Evolutionary conservation across 768 basidiomycete genomes (phyloP).

Genomic region (Rhodocollybia butyracea): DNA sequence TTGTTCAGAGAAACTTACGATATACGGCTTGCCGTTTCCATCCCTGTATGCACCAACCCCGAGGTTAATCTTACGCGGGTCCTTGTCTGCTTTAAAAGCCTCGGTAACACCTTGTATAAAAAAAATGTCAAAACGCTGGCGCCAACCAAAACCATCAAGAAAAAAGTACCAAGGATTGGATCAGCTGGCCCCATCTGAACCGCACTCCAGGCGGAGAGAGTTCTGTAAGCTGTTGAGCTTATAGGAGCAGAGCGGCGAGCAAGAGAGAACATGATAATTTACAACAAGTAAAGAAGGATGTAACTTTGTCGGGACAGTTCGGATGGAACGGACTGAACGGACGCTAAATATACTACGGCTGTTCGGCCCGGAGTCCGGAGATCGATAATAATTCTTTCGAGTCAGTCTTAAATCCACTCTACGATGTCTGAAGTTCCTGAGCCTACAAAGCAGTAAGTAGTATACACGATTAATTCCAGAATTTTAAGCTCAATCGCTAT

Average conservation of each 20-base stretch:
- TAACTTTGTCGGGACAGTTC: neutral
- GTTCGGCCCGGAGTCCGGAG: neutral
- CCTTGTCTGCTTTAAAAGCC: constrained; percentile 94
- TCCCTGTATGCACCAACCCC: constrained; percentile 98
- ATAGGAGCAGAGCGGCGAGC: constrained; percentile 46
- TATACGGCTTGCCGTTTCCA: constrained; percentile 91
- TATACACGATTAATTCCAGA: neutral
- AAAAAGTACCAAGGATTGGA: constrained; percentile 74
- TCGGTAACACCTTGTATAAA: constrained; percentile 64
- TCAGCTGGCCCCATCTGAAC: constrained; percentile 90
- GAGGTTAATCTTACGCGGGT: constrained; percentile 92
- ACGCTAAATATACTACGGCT: constrained; percentile 14
- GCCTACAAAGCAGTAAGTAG: constrained; percentile 24
- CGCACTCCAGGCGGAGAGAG: constrained; percentile 73
- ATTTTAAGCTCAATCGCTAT: neutral
- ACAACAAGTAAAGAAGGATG: constrained; percentile 39
- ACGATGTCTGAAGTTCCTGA: constrained; percentile 30
- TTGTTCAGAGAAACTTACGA: too few relatives aligned
- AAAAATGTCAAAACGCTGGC: constrained; percentile 11
- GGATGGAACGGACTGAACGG: constrained; percentile 20
- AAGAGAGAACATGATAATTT: constrained; percentile 27
- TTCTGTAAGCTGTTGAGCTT: constrained; percentile 34
- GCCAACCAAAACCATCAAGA: constrained; percentile 2
- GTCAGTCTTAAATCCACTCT: neutral
- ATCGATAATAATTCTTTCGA: neutral